Conservation (phyloP, 768 basidiomycete genomes). For the Galerina sulciceps region DNA sequence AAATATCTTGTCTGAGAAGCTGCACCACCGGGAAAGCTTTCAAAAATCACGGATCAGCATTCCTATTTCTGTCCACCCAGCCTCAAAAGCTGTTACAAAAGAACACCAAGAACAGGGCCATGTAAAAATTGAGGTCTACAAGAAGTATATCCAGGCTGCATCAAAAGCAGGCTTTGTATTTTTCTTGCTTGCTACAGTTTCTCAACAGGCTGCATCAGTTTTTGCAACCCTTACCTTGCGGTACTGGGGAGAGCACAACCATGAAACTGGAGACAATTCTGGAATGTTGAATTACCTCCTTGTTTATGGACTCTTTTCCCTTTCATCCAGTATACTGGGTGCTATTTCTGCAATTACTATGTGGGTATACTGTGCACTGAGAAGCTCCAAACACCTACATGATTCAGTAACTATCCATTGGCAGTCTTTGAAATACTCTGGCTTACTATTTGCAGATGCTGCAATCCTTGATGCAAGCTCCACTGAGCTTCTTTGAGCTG, state of each 20-base stretch:
- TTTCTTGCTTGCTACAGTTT: conserved; percentile 58
- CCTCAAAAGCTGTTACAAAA: conserved; percentile 55
- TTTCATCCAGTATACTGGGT: conserved; percentile 57
- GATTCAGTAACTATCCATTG: conserved; percentile 57
- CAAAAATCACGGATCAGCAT: conserved; percentile 54
- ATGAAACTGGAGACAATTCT: conserved; percentile 55
- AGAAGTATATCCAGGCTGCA: conserved; percentile 77
- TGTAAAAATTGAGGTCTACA: conserved; percentile 80
- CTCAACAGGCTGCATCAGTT: conserved; percentile 65
- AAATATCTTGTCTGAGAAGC: conserved; percentile 55
- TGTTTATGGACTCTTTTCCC: conserved; percentile 70
- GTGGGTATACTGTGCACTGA: conserved; percentile 77
- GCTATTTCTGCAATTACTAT: conserved; percentile 66
- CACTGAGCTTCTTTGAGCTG: conserved; percentile 86
- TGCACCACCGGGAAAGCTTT: conserved; percentile 60
- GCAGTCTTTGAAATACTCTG: not conserved
- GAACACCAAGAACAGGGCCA: conserved; percentile 82
- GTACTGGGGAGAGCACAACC: conserved; percentile 83
- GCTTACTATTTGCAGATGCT: conserved; percentile 59
- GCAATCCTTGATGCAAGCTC: conserved; percentile 78
- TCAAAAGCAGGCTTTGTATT: conserved; percentile 72
- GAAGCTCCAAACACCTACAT: conserved; percentile 77
- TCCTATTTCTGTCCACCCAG: conserved; percentile 39
- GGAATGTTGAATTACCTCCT: conserved; percentile 64
- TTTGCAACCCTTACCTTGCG: conserved; percentile 70